phyloP scores from a whole-genome alignment of 495 filamentous ascomycete genomes.

The Hypomontagnella monticulosa region DNA sequence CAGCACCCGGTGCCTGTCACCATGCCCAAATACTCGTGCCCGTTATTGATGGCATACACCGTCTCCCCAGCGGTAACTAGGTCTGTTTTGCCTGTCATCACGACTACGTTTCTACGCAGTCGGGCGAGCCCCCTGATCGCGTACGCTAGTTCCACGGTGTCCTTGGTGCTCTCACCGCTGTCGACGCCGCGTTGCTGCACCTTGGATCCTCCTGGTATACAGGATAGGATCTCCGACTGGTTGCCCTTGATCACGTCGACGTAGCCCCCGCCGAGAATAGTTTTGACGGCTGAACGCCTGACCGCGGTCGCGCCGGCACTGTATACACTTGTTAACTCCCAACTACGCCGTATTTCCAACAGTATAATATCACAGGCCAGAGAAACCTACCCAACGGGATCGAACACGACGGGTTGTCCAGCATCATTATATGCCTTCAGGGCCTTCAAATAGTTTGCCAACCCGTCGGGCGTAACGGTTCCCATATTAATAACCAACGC shows the following conservation, averaged over 20 bases:
- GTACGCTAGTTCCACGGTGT: constrained; percentile 61
- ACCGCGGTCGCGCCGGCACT: constrained; percentile 80
- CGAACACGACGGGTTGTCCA: constrained; percentile 80
- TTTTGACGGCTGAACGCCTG: constrained; percentile 73
- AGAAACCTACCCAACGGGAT: constrained; percentile 78
- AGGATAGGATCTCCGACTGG: constrained; percentile 85
- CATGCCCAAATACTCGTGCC: constrained; percentile 77
- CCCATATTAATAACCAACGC: constrained; percentile 96
- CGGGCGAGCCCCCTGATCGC: constrained; percentile 72
- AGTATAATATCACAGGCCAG: too few relatives aligned
- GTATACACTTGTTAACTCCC: background rate
- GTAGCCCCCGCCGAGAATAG: constrained; percentile 77
- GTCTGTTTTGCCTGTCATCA: constrained; percentile 85
- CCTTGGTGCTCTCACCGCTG: constrained; percentile 68
- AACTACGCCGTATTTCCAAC: too few relatives aligned
- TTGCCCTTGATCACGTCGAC: constrained; percentile 95
- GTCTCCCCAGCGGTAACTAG: constrained; percentile 78
- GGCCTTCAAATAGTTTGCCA: constrained; percentile 69
- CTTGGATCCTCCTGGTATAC: constrained; percentile 66
- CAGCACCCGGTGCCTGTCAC: constrained; percentile 92
- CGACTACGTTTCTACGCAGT: constrained; percentile 76
- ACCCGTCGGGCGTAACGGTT: constrained; percentile 76
- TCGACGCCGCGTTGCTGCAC: constrained; percentile 91
- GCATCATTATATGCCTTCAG: constrained; percentile 79
- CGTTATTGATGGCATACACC: constrained; percentile 76